Evolutionary conservation across 2,329 filamentous ascomycete genomes (phyloP).

Genomic region (Aureobasidium vineae): DNA sequence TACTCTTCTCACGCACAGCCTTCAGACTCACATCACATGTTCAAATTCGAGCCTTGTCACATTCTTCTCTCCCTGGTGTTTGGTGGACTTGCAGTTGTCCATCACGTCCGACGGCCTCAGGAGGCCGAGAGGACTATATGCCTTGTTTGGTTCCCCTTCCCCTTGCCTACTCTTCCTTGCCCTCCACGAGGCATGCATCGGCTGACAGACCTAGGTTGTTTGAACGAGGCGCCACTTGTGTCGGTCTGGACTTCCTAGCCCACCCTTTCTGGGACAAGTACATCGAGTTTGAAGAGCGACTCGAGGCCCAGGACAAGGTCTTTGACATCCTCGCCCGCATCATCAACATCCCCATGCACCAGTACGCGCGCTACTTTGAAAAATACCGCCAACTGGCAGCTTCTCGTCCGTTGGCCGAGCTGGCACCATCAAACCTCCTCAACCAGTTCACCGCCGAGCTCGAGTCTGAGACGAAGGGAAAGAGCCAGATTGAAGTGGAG

Average conservation of each 20-base stretch:
- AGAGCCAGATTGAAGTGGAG: slow-evolving; percentile 76
- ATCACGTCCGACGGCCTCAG: background rate
- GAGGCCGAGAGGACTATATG: slow-evolving; percentile 13
- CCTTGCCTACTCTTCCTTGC: slow-evolving; percentile 1
- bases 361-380: slow-evolving; percentile 94
- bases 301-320: slow-evolving; percentile 79
- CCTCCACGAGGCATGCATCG: background rate
- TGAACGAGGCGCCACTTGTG: slow-evolving; percentile 78
- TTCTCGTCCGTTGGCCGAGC: slow-evolving; percentile 67
- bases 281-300: slow-evolving; percentile 90
- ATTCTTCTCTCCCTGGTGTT: slow-evolving; percentile 1
- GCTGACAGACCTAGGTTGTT: slow-evolving; percentile 65
- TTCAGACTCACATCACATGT: slow-evolving; percentile 23
- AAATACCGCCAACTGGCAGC: slow-evolving; percentile 77
- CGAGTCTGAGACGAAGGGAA: slow-evolving; percentile 61
- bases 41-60: slow-evolving; percentile 12
- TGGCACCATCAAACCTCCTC: slow-evolving; percentile 68
- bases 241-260: slow-evolving; percentile 89
- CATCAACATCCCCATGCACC: slow-evolving; percentile 88
- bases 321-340: slow-evolving; percentile 80
- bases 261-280: slow-evolving; percentile 99
- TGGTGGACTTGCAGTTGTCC: background rate
- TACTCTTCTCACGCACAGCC: slow-evolving; percentile 26
- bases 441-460: slow-evolving; percentile 69
- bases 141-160: slow-evolving; percentile 26